Evolutionary conservation across 768 basidiomycete species (phyloP), one percentile per base, ranked within the genome.

Genomic region (Podaxis pistillaris): DNA sequence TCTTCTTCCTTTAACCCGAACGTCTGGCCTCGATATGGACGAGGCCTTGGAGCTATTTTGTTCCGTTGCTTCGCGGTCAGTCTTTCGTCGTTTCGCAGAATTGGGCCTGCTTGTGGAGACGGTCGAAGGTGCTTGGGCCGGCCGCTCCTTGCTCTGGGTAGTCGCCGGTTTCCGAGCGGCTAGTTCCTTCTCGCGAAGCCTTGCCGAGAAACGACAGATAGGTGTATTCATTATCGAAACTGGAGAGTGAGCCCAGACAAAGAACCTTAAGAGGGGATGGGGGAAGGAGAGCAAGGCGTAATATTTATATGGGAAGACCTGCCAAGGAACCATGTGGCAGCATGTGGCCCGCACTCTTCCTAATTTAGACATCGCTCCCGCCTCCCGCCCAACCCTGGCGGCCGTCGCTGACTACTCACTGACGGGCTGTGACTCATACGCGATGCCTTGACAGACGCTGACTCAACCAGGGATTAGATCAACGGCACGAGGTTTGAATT

Each of bases 1-100:
- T 52, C 69, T 63, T 49, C 56, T 67, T n/a, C 69, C 68, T 53
- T 63, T 69, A 22, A 69, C 59, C 36, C 51, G 38, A 17, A 38
- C 40, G 30, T 54, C 38, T 28, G 28, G 40, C n/a, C 51, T 38
- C n/a, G 50, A 37, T 9, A 7, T 17, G 13, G 33, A 44, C 19
- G 47, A 7, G n/a, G 2, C 49, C 37, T 26, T 37, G 22, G 38
- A 8, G 19, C 8, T 33, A 9, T 2, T 36, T 15, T 12, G 19
- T 36, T 33, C 51, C n/a, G 3, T 36, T 4, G 50, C 1, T 24
- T 46, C 52, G 33, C 54, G 41, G 13, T 28, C 11, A 5, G 30
- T 19, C 51, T 54, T 61, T n/a, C 51, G 51, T n/a, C 60, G 37
- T 30, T 61, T 61, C 6, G 5, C 17, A 12, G 60, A 44, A 22